Evolutionary conservation across 2,329 filamentous ascomycete genomes (phyloP), one percentile per base, ranked within the genome.

Genomic region (Colletotrichum tabaci): DNA sequence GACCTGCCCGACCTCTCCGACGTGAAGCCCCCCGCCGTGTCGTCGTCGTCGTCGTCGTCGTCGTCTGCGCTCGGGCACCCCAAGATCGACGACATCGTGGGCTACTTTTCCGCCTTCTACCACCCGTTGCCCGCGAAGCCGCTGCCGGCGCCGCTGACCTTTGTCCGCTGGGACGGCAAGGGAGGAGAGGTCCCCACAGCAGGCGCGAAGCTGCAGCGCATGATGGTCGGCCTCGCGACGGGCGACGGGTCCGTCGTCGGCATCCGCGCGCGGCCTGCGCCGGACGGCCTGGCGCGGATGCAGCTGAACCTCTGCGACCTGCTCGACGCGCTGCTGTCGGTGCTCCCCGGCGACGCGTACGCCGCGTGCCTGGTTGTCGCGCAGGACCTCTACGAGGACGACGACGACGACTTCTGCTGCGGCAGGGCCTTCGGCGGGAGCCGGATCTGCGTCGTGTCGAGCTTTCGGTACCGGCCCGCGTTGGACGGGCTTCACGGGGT

Each of bases 331-430:
- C 83, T 88, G 0, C 84, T 89, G 2, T 80, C 79, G 2, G 82
- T 88, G 18, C 79, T 92, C 0, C 90, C 90, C 0, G 61, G 75
- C 0, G 87, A 92, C 74, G 90, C 90, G 0, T 90, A 90, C 70
- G 84, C 90, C 0, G 76, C 92, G 1, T 75, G 91, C 0, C 77
- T 93, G 46, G 76, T 92, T 0, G 80, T 88, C 0, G 81, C 90
- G 44, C 87, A 91, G n/a, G 91, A 93, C 76, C 79, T 92, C 16
- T 92, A 90, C 75, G 90, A 93, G 74, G 86, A 86, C 61, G 88
- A 91, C 0, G 88, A 92, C 0, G 91, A 93, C 71, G 87, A 90
- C 23, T 94, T 93, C 75, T 89, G 87, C 64, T 92, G 90, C 72
- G 91, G 91, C 0, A 81, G 90, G 38, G 90, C 91, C 0, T 94